These are phyloP conservation scores for Phaeosphaeria sp. DNA, from an alignment of 2,329 filamentous ascomycete species.

Conservation along the genomic window DNA sequence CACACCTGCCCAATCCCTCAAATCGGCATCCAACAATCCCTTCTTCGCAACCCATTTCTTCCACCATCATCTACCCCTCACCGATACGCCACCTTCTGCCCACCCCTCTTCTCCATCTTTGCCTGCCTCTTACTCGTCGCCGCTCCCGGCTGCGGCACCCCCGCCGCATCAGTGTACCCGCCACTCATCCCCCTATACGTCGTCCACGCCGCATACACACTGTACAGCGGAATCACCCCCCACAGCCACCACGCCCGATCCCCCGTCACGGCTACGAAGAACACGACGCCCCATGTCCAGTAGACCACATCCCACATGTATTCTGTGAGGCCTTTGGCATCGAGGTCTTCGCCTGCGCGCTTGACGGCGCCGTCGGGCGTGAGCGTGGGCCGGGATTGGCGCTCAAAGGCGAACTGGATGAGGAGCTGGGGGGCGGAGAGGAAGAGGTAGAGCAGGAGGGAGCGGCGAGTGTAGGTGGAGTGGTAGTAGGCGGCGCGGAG, in stretches of 20 bases:
- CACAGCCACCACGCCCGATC: conserved; percentile 78
- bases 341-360: conserved; percentile 84
- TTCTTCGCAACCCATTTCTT: neutral
- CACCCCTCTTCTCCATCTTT: conserved; percentile 61
- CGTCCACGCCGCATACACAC: conserved; percentile 52
- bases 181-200: conserved; percentile 54
- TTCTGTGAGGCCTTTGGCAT: conserved; percentile 86
- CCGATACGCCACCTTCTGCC: conserved; percentile 52
- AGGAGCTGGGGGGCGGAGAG: conserved; percentile 76
- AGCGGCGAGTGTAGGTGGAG: conserved; percentile 60
- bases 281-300: conserved; percentile 83
- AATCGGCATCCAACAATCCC: no score
- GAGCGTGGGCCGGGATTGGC: conserved; percentile 78
- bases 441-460: conserved; percentile 70
- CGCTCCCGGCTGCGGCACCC: conserved; percentile 38
- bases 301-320: conserved; percentile 98
- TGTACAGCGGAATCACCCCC: conserved; percentile 55
- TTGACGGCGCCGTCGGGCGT: conserved; percentile 68
- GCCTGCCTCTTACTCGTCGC: conserved; percentile 56
- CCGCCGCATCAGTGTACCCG: conserved; percentile 52
- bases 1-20: neutral
- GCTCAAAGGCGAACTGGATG: conserved; percentile 87
- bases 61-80: neutral
- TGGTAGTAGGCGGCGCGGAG: conserved; percentile 71
- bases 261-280: conserved; percentile 77